A percentile compares a stretch with the other conserved stretches of the same genome.
Conservation (phyloP, 169 alveolate species). For the Plasmodium adleri region DNA sequence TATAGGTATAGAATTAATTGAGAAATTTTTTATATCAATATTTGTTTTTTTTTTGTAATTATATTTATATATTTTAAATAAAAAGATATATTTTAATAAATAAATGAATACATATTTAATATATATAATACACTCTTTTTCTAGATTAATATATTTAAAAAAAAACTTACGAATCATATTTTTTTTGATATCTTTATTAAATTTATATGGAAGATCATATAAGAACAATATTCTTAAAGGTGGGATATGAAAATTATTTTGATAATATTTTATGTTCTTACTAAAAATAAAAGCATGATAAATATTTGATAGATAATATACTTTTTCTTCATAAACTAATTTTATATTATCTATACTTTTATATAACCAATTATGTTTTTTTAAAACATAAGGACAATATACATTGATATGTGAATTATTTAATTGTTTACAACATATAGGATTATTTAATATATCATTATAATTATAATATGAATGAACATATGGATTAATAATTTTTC, state of each 20-base stretch:
- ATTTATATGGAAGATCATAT: constrained; percentile 28
- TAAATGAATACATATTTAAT: constrained; percentile 24
- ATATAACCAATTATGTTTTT: constrained; percentile 67
- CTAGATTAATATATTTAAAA: constrained; percentile 30
- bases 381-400: constrained; percentile 52
- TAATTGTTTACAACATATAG: not conserved
- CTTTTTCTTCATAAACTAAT: constrained; percentile 35
- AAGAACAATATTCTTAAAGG: constrained; percentile 52
- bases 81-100: constrained; percentile 38
- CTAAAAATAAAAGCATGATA: constrained; percentile 35
- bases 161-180: constrained; percentile 22
- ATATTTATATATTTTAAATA: constrained; percentile 12
- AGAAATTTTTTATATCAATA: not conserved
- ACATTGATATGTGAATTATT: constrained; percentile 26
- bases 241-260: constrained; percentile 18
- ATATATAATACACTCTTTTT: constrained; percentile 9
- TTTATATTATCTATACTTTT: constrained; percentile 24
- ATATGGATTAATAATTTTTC: constrained; percentile 41
- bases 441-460: constrained; percentile 11
- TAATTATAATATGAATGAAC: constrained; percentile 47
- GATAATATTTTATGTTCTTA: constrained; percentile 22
- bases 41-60: constrained; percentile 6
- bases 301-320: constrained; percentile 28
- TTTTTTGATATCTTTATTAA: constrained; percentile 20
- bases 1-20: constrained; percentile 1